Base-by-base conservation (phyloP, 768 basidiomycete species). In the Dacryopinax primogenitus region DNA sequence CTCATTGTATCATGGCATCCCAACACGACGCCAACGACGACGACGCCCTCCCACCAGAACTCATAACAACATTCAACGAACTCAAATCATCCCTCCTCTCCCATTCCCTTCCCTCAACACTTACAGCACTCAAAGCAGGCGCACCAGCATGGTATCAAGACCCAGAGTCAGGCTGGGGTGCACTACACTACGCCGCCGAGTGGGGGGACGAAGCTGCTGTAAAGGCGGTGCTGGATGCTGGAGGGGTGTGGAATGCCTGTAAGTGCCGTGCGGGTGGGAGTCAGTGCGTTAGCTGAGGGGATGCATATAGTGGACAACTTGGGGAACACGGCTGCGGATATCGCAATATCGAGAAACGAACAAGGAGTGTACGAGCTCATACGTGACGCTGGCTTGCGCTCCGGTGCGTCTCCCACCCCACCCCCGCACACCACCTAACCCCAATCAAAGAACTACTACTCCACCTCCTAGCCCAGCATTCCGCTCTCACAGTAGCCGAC, bases 241-340 rank as follows among this genome's bases (percentile, higher is more conserved):
- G 95, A 13, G 93, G 91, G 0, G 72, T 92, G 0, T 99, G 96
- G 96, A 96, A 94, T 74, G 81, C 89, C 70, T 84, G 92, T 84
- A 68, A 67, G 80, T 72, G 23, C 26, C 32, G 41, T 35, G 28
- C n/a, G 44, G 4, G 62, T 68, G 4, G 67, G 70, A 61, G 64
- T 62, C 41, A 36, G 66, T 18, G 67, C 69, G 34, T 69, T 63
- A 62, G 70, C 68, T 65, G 36, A 66, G 44, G 30, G 32, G 26
- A 13, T 63, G 64, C 64, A 35, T 26, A 33, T 68, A 88, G 92
- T 88, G 68, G 92, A 96, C 72, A 81, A 85, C 66, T 75, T 86
- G 66, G 83, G 84, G 41, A 83, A 87, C 70, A 95, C 92, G 7
- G 90, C 96, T 0, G 93, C 86, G 9, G 95, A 97, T 69, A 83